Conservation (phyloP, 1,284 basidiomycete species). For the Gomphus bonarii region DNA sequence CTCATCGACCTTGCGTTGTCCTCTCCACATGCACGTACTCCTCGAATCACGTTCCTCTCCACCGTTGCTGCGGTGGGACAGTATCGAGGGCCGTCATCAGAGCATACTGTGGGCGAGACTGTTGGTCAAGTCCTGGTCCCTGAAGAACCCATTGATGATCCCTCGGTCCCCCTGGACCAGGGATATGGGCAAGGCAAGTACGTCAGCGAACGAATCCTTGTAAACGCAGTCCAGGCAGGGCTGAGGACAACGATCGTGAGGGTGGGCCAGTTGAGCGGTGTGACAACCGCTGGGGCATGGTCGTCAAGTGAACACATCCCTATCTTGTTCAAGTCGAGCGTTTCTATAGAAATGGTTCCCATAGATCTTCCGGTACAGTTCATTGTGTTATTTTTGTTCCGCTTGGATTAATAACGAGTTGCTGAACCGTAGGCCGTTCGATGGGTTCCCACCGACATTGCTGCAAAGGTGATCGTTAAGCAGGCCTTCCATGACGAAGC, state of each 20-base stretch:
- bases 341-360: constrained; percentile 18
- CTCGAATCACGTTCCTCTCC: constrained; percentile 14
- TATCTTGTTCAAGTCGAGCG: constrained; percentile 24
- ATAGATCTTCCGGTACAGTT: constrained; percentile 20
- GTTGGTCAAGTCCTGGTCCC: constrained; percentile 5
- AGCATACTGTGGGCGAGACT: neutral
- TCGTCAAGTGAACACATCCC: constrained; percentile 27
- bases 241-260: constrained; percentile 22
- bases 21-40: constrained; percentile 1
- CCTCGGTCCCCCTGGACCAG: constrained; percentile 11
- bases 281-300: constrained; percentile 26
- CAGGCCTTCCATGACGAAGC: neutral
- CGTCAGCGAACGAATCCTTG: constrained; percentile 15
- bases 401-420: neutral
- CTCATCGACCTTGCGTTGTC: constrained; percentile 14
- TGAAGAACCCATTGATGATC: constrained; percentile 14
- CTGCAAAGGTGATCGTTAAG: constrained; percentile 4
- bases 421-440: neutral
- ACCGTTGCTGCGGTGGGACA: constrained; percentile 12
- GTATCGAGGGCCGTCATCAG: constrained; percentile 1
- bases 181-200: constrained; percentile 18
- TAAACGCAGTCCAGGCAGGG: constrained; percentile 8
- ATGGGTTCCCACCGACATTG: constrained; percentile 14
- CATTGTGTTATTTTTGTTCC: constrained; percentile 18
- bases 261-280: constrained; percentile 28